A percentile compares a stretch with the other conserved stretches of the same genome.
These are phyloP conservation scores for Fusarium incarnatum DNA, from an alignment of 2,329 filamentous ascomycete species.

Conservation along the genomic window DNA sequence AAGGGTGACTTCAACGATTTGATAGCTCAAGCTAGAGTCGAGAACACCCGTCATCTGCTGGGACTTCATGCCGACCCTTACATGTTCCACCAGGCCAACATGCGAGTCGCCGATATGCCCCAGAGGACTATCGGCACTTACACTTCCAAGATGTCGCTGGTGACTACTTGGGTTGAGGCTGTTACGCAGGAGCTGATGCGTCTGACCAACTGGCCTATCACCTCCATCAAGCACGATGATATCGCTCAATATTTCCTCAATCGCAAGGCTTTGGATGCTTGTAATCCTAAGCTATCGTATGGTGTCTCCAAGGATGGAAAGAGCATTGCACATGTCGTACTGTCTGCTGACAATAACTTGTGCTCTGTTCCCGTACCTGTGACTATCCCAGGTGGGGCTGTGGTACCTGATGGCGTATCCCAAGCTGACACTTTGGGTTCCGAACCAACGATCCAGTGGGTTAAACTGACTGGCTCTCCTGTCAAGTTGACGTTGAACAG, in stretches of 20 bases:
- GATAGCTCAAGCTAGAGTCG: conserved; percentile 14
- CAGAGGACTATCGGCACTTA: conserved; percentile 27
- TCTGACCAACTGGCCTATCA: conserved; percentile 32
- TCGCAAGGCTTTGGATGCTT: conserved; percentile 27
- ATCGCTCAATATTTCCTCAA: conserved; percentile 31
- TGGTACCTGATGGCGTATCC: not conserved
- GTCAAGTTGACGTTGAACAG: not conserved
- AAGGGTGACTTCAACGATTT: conserved; percentile 21
- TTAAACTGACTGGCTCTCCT: conserved; percentile 21
- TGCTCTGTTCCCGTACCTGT: conserved; percentile 27
- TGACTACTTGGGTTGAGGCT: conserved; percentile 35
- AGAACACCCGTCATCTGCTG: conserved; percentile 27
- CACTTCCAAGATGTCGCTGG: conserved; percentile 29
- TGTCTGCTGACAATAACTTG: conserved; percentile 22
- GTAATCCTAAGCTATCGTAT: conserved; percentile 25
- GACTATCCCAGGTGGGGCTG: conserved; percentile 22
- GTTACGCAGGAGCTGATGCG: conserved; percentile 33
- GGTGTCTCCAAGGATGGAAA: conserved; percentile 19
- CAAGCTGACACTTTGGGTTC: conserved; percentile 18
- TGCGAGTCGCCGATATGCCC: conserved; percentile 19
- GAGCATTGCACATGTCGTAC: conserved; percentile 8
- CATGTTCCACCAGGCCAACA: conserved; percentile 41
- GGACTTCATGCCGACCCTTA: conserved; percentile 30
- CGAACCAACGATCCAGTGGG: conserved; percentile 37
- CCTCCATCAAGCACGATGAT: conserved; percentile 32